Base-by-base conservation (phyloP, 2,329 filamentous ascomycete genomes). In the Didymella pomorum region DNA sequence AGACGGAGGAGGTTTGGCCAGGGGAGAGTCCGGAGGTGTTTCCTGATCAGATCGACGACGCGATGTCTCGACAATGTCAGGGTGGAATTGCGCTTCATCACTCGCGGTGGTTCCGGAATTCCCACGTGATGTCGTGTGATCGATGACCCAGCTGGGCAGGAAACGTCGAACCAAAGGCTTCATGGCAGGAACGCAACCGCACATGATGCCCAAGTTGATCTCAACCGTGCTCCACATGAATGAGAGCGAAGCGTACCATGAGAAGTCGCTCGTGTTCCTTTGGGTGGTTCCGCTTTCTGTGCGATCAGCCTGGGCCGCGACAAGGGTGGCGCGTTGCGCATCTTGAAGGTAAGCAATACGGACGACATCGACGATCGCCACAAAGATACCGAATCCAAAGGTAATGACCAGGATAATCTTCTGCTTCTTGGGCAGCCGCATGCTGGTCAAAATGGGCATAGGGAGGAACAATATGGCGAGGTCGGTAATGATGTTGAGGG, bases 221-320 rank as follows among this genome's bases (percentile, higher is more conserved):
- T 97, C 93, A 52, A 97, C 87, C 12, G 89, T 90, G 16, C 91
- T 94, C 94, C 93, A 98, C 91, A 97, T 94, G 71, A 96, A 89
- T 0, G 92, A 91, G 5, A 93, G 79, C 0, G 91, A 92, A 0
- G 91, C 91, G 71, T 94, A 93, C 88, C 83, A 87, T 35, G 82
- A 82, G 60, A 86, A 84, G 63, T 87, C 84, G 9, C 79, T 79
- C 10, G 74, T 70, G 44, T 79, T 80, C 37, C 80, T 71, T 28
- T 72, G 67, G 29, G 69, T 73, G n/a, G 60, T 70, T 14, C 66
- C 71, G 18, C 55, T 65, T 28, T 70, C 63, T 6, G 60, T 49
- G 3, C 49, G 59, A 18, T 75, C 65, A 12, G 63, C 60, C 44
- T 76, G 71, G 5, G 78, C 79, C 65, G 73, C 79, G 63, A 70